Percentiles rank a stretch among this genome's conserved stretches.
These are phyloP conservation scores for Ophiostoma himal-ulmi DNA, from an alignment of 2,329 filamentous ascomycete genomes.

Conservation along the genomic window DNA sequence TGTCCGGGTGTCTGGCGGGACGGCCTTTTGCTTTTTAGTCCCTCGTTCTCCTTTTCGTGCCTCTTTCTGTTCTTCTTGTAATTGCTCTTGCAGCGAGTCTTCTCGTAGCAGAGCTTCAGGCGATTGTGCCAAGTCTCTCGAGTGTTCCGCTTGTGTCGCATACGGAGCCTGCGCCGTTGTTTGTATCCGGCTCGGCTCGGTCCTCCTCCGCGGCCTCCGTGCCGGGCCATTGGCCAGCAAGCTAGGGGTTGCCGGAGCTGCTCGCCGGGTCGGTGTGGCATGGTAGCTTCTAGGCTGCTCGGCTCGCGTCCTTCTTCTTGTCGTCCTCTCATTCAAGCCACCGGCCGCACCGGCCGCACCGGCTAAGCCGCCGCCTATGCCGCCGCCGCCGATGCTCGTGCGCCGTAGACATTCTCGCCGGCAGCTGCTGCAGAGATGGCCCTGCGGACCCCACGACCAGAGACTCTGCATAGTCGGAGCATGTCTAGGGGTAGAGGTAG, in stretches of 20 bases:
- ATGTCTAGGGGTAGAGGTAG: conserved; percentile 27
- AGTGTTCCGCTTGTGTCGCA: neutral
- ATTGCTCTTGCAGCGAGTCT: neutral
- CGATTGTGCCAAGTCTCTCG: neutral
- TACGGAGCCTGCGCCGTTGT: neutral
- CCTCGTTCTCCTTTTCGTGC: neutral
- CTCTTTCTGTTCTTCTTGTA: too few species aligned
- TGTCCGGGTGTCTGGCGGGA: conserved; percentile 37
- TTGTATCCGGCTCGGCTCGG: neutral
- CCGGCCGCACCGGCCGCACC: too few species aligned
- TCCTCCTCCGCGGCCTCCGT: neutral
- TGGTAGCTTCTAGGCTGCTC: neutral
- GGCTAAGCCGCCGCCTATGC: conserved; percentile 1
- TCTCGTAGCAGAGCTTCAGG: neutral
- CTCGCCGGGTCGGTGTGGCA: neutral
- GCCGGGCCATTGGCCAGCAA: neutral
- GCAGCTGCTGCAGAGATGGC: conserved; percentile 60
- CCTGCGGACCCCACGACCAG: conserved; percentile 61
- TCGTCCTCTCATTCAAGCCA: neutral
- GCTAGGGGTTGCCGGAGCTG: neutral
- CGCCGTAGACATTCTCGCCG: conserved; percentile 47
- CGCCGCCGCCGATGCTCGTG: conserved; percentile 29
- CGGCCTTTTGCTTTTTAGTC: neutral
- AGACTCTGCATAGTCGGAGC: conserved; percentile 57
- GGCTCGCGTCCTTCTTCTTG: neutral